Evolutionary conservation across 2,329 filamentous ascomycete species (phyloP).

Genomic region (Colletotrichum cordylinicola): DNA sequence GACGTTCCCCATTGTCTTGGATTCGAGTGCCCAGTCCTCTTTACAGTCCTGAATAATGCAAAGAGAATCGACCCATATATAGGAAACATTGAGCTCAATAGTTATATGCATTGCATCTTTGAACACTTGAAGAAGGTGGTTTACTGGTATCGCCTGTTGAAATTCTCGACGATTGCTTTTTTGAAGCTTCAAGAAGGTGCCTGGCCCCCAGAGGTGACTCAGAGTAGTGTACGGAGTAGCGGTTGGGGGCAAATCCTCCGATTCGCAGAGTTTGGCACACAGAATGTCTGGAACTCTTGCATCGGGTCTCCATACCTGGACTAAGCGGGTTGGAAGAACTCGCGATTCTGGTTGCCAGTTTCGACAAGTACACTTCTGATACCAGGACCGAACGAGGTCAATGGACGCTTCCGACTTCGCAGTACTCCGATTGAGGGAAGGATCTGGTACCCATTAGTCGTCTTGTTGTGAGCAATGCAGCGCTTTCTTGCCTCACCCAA

Average conservation of each 20-base stretch:
- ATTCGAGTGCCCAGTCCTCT: not conserved
- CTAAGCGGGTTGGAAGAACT: too few species aligned
- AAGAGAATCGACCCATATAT: not conserved
- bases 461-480: too few species aligned
- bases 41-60: not conserved
- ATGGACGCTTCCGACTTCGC: too few species aligned
- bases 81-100: not conserved
- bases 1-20: not conserved
- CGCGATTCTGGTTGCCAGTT: too few species aligned
- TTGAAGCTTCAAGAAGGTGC: not conserved
- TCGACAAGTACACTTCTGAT: too few species aligned
- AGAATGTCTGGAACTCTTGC: too few species aligned
- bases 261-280: not conserved
- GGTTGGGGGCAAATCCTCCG: not conserved
- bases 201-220: not conserved
- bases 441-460: too few species aligned
- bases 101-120: not conserved
- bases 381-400: too few species aligned
- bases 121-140: not conserved
- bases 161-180: not conserved
- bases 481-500: too few species aligned
- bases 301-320: too few species aligned
- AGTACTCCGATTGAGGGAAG: too few species aligned
- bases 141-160: not conserved
- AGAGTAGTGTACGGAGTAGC: not conserved